Conservation (phyloP, 371 early-diverging fungal species). For the Scutellospora calospora region DNA sequence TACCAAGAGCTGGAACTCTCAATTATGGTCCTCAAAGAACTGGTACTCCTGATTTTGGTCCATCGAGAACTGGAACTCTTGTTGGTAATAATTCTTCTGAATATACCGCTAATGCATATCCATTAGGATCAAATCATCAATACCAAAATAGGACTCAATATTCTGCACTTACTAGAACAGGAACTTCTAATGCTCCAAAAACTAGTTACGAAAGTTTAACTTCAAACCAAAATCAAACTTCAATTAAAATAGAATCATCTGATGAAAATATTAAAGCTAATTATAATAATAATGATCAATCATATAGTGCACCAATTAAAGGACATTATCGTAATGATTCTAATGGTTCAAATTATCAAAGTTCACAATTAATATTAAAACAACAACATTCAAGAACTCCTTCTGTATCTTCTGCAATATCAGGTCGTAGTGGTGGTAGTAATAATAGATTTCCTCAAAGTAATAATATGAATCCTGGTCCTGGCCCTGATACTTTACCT, state of each 20-base stretch:
- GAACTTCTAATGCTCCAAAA: background rate
- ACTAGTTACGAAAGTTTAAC: constrained; percentile 4
- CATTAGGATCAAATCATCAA: constrained; percentile 2
- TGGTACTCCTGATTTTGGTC: background rate
- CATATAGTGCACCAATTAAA: background rate
- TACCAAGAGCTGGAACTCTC: too few species aligned
- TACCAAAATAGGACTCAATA: background rate
- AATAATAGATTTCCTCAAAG: too few species aligned
- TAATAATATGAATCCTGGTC: too few species aligned
- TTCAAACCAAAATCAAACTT: background rate
- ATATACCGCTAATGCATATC: background rate
- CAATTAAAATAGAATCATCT: background rate
- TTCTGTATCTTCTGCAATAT: constrained; percentile 2
- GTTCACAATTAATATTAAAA: background rate
- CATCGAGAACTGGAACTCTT: background rate
- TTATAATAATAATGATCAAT: background rate
- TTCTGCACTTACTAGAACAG: background rate
- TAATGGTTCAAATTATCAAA: constrained; percentile 2
- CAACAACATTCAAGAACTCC: constrained; percentile 9
- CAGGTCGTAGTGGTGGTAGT: background rate
- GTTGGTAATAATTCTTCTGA: background rate
- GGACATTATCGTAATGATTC: too few species aligned
- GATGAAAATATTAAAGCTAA: background rate
- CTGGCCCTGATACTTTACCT: too few species aligned
- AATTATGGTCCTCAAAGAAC: background rate